Conservation (phyloP, 305 asterid genomes). For the Caryopteris hybrid region DNA sequence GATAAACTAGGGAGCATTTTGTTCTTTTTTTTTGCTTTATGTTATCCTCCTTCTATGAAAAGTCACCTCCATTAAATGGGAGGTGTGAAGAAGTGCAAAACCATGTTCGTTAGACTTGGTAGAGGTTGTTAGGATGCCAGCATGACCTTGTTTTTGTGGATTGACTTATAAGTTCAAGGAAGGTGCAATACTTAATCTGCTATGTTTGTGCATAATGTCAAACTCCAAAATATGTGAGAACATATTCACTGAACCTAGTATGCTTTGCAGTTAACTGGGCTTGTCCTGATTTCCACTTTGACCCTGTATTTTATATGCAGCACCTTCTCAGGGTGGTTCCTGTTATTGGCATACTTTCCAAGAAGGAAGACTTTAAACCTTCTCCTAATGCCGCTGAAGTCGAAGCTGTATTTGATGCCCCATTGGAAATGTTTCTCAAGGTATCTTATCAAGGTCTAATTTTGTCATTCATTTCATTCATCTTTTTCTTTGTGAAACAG, state of each 20-base stretch:
- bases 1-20: too few species aligned
- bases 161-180: not conserved
- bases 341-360: conserved; percentile 79
- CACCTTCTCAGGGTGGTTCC: conserved; percentile 92
- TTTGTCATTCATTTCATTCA: not conserved
- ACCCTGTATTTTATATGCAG: conserved; percentile 42
- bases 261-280: not conserved
- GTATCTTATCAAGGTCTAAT: conserved; percentile 26
- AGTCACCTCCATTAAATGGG: not conserved
- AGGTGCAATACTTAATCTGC: too few species aligned
- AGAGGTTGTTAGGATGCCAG: not conserved
- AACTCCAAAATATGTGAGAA: too few species aligned
- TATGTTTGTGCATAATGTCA: too few species aligned
- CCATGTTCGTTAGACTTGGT: not conserved
- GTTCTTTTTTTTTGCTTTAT: too few species aligned
- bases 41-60: too few species aligned
- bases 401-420: conserved; percentile 83
- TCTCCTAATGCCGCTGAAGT: conserved; percentile 77
- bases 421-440: conserved; percentile 97
- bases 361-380: conserved; percentile 59
- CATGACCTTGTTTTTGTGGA: not conserved
- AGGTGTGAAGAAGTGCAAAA: not conserved
- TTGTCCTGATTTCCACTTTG: not conserved
- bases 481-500: not conserved
- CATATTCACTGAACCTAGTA: too few species aligned